A percentile compares a stretch with the other conserved stretches of the same genome.
phyloP scores from a whole-genome alignment of 1,284 basidiomycete species.

The Farysia itapuensis region DNA sequence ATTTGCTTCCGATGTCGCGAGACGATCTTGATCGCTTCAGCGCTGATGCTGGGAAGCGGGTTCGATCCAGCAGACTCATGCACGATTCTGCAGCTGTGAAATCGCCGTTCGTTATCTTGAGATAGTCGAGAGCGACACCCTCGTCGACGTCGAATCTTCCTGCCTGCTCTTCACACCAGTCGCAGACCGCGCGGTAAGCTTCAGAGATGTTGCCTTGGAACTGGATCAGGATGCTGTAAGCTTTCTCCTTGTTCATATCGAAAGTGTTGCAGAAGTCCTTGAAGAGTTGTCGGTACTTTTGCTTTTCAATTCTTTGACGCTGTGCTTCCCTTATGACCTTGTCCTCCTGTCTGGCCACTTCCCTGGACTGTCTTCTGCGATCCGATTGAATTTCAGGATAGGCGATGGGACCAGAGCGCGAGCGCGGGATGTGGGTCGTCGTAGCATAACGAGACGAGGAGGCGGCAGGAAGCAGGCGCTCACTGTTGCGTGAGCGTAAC shows the following conservation, averaged over 20 bases:
- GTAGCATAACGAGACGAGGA: too few species aligned
- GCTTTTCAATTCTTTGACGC: background rate
- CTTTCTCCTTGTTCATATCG: conserved; percentile 5
- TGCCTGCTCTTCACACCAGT: conserved; percentile 10
- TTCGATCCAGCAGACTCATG: too few species aligned
- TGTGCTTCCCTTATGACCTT: background rate
- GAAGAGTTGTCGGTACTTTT: conserved; percentile 10
- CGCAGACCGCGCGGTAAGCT: conserved; percentile 5
- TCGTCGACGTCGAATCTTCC: conserved; percentile 11
- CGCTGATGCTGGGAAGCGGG: conserved; percentile 4
- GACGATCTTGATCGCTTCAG: conserved; percentile 1
- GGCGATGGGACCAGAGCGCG: too few species aligned
- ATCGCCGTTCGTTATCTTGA: conserved; percentile 25
- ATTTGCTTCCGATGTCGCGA: too few species aligned
- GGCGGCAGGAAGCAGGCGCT: too few species aligned
- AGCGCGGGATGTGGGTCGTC: too few species aligned
- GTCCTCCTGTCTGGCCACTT: too few species aligned
- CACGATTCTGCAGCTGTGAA: conserved; percentile 21
- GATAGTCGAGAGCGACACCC: conserved; percentile 17
- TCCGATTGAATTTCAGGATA: too few species aligned
- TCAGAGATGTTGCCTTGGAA: conserved; percentile 12
- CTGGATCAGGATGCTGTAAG: conserved; percentile 4
- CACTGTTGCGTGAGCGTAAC: too few species aligned
- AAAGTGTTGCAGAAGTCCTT: conserved; percentile 11
- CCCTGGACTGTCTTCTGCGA: too few species aligned